Percentiles rank a stretch among this genome's conserved stretches.
These are phyloP conservation scores for Debaryomyces sp. DNA, from an alignment of 1,139 yeast genomes.

Conservation along the genomic window DNA sequence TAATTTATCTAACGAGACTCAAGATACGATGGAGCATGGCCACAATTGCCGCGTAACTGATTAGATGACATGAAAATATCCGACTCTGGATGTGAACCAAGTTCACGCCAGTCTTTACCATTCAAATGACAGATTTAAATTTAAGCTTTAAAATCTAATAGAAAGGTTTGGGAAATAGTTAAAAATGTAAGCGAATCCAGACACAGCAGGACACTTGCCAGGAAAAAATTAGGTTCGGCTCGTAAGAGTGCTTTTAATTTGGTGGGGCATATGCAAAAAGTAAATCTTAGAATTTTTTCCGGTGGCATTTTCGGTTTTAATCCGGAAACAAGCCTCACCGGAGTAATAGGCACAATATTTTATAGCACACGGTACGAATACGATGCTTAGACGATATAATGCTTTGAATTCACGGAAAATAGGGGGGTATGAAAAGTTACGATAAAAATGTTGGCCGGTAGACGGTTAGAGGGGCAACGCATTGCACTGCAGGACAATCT, in stretches of 20 bases:
- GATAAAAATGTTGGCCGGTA: not conserved
- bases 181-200: not conserved
- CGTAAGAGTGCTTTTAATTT: not conserved
- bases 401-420: not conserved
- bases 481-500: not conserved
- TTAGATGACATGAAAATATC: not conserved
- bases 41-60: not conserved
- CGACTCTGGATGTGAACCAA: too few species aligned
- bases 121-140: too few species aligned
- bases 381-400: not conserved
- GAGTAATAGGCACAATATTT: not conserved
- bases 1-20: not conserved
- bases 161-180: not conserved
- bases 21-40: not conserved
- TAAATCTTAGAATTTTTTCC: not conserved
- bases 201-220: not conserved
- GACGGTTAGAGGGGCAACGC: not conserved
- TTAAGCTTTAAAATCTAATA: not conserved
- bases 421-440: not conserved
- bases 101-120: too few species aligned
- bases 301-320: not conserved
- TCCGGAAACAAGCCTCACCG: not conserved
- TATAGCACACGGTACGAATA: not conserved
- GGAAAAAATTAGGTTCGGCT: not conserved
- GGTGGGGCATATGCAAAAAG: not conserved